Percentiles rank a stretch among this genome's conserved stretches.
Evolutionary conservation across 371 early-diverging fungal species (phyloP).

Genomic region (Lichtheimia ramosa): DNA sequence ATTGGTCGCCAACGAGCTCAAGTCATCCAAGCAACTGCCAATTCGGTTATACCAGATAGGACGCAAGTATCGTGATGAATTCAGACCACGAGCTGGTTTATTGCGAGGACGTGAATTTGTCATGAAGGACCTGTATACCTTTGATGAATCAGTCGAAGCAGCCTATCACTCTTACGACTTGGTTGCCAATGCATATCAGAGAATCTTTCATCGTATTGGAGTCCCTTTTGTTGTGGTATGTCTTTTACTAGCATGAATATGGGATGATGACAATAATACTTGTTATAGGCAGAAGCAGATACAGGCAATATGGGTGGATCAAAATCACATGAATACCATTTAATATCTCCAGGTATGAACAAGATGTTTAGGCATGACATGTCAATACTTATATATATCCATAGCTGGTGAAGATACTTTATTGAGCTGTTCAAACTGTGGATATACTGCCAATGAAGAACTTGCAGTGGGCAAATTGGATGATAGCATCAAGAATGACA

Average conservation of each 20-base stretch:
- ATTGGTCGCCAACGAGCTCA: slow-evolving; percentile 66
- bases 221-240: slow-evolving; percentile 75
- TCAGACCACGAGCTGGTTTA: slow-evolving; percentile 81
- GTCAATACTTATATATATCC: not conserved
- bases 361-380: not conserved
- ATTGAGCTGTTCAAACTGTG: slow-evolving; percentile 69
- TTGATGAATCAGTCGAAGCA: slow-evolving; percentile 70
- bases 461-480: slow-evolving; percentile 38
- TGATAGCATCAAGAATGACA: not conserved
- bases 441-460: slow-evolving; percentile 84
- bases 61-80: slow-evolving; percentile 84
- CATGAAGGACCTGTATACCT: slow-evolving; percentile 95
- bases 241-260: slow-evolving; percentile 1
- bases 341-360: slow-evolving; percentile 60
- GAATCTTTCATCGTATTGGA: slow-evolving; percentile 73
- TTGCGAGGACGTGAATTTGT: slow-evolving; percentile 87
- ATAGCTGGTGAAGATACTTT: slow-evolving; percentile 83
- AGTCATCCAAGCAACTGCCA: slow-evolving; percentile 76
- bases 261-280: not conserved
- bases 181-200: slow-evolving; percentile 71
- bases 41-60: slow-evolving; percentile 89
- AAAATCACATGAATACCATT: slow-evolving; percentile 88
- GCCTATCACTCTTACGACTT: slow-evolving; percentile 74
- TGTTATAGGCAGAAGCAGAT: slow-evolving; percentile 80
- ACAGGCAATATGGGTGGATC: slow-evolving; percentile 91